Evolutionary conservation across 2,329 filamentous ascomycete species (phyloP).

Genomic region (Nectriaceae sp.): DNA sequence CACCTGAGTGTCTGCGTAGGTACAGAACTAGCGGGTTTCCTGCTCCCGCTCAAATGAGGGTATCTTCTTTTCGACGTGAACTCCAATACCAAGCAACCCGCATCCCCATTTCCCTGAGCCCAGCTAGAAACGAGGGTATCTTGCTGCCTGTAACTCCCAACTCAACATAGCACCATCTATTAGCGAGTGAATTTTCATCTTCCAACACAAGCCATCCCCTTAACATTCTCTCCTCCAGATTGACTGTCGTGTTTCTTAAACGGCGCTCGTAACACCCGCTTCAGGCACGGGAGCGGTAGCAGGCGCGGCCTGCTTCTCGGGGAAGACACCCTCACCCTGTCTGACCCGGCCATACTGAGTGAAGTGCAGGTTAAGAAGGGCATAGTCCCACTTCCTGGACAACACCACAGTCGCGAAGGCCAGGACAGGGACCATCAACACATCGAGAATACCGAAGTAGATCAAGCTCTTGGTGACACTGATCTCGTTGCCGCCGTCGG

Average conservation of each 20-base stretch:
- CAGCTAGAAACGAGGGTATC: background rate
- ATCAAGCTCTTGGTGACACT: slow-evolving; percentile 47
- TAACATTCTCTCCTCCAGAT: background rate
- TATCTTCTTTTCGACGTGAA: slow-evolving; percentile 15
- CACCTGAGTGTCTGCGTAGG: background rate
- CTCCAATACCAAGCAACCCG: background rate
- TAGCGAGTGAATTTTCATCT: too few species aligned
- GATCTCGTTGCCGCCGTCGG: slow-evolving; percentile 53
- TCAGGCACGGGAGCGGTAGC: too few species aligned
- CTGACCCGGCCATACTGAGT: slow-evolving; percentile 56
- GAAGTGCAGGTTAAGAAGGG: slow-evolving; percentile 52
- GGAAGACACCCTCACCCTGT: slow-evolving; percentile 42
- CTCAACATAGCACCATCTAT: too few species aligned
- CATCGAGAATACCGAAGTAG: slow-evolving; percentile 57
- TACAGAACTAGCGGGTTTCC: slow-evolving; percentile 12
- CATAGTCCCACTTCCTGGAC: slow-evolving; percentile 53
- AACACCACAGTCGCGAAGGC: slow-evolving; percentile 45
- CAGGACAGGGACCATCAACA: slow-evolving; percentile 47
- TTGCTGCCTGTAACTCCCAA: too few species aligned
- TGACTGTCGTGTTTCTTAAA: background rate
- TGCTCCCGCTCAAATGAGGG: slow-evolving; percentile 23
- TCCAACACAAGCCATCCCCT: background rate
- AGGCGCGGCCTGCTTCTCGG: slow-evolving; percentile 42
- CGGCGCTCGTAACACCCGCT: background rate
- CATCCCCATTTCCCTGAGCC: background rate